A percentile compares a stretch with the other conserved stretches of the same genome.
Evolutionary conservation across 73 alveolate species (phyloP).

Genomic region (Stentor coeruleus): DNA sequence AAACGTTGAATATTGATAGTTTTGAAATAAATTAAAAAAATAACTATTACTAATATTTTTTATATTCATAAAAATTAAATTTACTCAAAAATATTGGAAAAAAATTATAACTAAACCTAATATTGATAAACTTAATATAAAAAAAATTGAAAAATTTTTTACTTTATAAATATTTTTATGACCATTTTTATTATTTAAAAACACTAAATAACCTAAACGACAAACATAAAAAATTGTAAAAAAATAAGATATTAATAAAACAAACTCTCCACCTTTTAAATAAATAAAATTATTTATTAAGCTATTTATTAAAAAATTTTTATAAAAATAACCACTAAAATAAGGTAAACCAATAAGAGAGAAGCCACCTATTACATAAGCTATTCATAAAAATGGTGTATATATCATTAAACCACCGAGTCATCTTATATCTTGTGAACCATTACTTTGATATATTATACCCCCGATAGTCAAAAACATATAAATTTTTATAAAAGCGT

Average conservation of each 20-base stretch:
- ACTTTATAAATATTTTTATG: neutral
- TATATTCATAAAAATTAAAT: no score
- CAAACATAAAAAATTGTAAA: neutral
- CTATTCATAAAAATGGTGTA: neutral
- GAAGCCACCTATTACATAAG: neutral
- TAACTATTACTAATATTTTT: no score
- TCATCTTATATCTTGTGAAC: neutral
- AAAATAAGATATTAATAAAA: neutral
- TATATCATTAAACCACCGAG: neutral
- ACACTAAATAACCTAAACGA: neutral
- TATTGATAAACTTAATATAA: no score
- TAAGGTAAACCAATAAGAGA: slow-evolving; percentile 1
- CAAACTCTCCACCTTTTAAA: neutral
- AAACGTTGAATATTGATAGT: no score
- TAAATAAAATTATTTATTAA: no score
- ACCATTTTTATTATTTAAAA: neutral
- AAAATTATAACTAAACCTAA: no score
- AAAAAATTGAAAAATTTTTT: neutral
- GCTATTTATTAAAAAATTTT: neutral
- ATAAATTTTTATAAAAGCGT: slow-evolving; percentile 15
- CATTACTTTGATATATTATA: neutral
- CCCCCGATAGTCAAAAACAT: neutral
- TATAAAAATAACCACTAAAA: slow-evolving; percentile 11
- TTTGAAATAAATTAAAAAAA: no score
- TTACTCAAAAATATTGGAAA: no score